Conservation (phyloP, 2,329 filamentous ascomycete genomes). For the Neocatenulostroma microsporum region DNA sequence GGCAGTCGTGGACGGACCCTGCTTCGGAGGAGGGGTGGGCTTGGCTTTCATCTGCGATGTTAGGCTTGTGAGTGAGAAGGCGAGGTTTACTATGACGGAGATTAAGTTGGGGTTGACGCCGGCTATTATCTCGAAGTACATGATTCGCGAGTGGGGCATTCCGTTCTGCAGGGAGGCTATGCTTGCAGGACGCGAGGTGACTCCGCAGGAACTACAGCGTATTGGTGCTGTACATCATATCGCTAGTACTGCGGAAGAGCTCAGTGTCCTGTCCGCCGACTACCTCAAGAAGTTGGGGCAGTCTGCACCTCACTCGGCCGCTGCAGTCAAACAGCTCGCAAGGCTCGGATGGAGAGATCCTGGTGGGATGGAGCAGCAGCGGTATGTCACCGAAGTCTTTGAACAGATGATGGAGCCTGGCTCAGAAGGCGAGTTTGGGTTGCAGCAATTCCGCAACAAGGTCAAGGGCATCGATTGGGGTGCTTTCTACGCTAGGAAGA, state of each 20-base stretch:
- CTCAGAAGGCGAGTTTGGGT: constrained; percentile 14
- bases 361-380: constrained; percentile 10
- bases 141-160: constrained; percentile 15
- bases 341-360: constrained; percentile 12
- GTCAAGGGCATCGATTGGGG: constrained; percentile 13
- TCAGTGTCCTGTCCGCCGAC: constrained; percentile 1
- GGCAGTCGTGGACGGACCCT: constrained; percentile 12
- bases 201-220: constrained; percentile 10
- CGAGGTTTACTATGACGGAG: constrained; percentile 15
- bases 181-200: constrained; percentile 11
- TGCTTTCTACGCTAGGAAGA: no score
- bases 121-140: constrained; percentile 9
- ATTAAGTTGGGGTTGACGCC: constrained; percentile 15
- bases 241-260: constrained; percentile 4
- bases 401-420: constrained; percentile 15
- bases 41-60: constrained; percentile 16
- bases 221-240: constrained; percentile 12
- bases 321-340: constrained; percentile 12
- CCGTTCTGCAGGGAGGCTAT: constrained; percentile 15
- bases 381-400: constrained; percentile 12
- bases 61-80: constrained; percentile 10
- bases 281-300: constrained; percentile 11
- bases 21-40: constrained; percentile 15
- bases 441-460: constrained; percentile 13
- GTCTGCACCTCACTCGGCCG: constrained; percentile 13